Percentiles rank a stretch among this genome's conserved stretches.
These are phyloP conservation scores for Polytrichum commune DNA, from an alignment of 225 moss, liverwort and hornwort genomes.

Conservation along the genomic window DNA sequence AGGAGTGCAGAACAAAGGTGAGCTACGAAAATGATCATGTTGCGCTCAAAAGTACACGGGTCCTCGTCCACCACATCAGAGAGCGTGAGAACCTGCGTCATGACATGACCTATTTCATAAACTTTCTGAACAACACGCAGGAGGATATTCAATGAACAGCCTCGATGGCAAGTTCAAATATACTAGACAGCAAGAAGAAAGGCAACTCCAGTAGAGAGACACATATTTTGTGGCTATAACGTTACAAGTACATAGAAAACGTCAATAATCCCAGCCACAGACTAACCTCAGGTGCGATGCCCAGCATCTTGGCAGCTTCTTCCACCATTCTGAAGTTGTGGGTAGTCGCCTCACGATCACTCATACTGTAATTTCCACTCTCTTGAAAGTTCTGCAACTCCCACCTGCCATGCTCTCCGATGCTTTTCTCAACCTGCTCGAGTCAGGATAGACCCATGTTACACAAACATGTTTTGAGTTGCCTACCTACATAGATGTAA, in stretches of 20 bases:
- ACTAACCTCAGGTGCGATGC: slow-evolving; percentile 60
- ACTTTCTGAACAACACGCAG: neutral
- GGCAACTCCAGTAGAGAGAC: too few relatives aligned
- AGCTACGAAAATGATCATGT: slow-evolving; percentile 73
- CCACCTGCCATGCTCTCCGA: slow-evolving; percentile 18
- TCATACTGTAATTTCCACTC: slow-evolving; percentile 10
- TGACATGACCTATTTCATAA: too few relatives aligned
- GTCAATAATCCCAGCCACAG: neutral
- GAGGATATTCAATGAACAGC: neutral
- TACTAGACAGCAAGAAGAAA: neutral
- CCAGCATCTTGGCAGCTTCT: slow-evolving; percentile 55
- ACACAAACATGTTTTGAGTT: neutral
- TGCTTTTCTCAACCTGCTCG: slow-evolving; percentile 14
- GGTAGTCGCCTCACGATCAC: slow-evolving; percentile 43
- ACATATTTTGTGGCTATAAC: too few relatives aligned
- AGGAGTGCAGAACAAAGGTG: slow-evolving; percentile 73
- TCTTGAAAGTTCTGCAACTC: slow-evolving; percentile 25
- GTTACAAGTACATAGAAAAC: neutral
- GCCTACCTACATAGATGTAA: neutral
- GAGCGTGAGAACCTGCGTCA: slow-evolving; percentile 51
- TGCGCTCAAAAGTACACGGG: slow-evolving; percentile 65
- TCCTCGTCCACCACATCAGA: slow-evolving; percentile 62
- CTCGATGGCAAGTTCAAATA: neutral
- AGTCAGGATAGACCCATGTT: neutral
- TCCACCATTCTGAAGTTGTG: slow-evolving; percentile 74